Base-by-base conservation (phyloP, 495 filamentous ascomycete genomes). In the Aspergillus olivimuriae region DNA sequence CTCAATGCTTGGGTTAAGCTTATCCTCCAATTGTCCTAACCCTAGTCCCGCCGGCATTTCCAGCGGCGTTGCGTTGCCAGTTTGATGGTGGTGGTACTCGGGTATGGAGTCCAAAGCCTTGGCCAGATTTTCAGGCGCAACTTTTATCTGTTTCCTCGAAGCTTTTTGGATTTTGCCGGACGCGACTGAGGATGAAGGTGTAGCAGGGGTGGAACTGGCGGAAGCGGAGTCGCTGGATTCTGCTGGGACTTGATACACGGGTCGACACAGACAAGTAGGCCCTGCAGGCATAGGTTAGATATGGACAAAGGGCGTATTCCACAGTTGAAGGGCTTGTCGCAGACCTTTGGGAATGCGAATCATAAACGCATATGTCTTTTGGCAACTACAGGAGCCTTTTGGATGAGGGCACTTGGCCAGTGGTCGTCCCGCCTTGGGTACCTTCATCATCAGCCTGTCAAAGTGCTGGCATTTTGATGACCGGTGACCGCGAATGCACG, bases 401-500 rank as follows among this genome's bases (percentile, higher is more conserved):
- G 80, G 76, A 60, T 90, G 87, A 35, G 84, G 83, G 52, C 87
- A 94, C 42, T 77, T 79, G 40, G 82, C 82, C 15, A 89, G 65
- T 14, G 87, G 87, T 35, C 87, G 75, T 7, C 87, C 87, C 2
- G 87, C 85, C 55, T 88, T 89, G 39, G 83, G 80, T 8, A 91
- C 86, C 36, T 82, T 82, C 44, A 88, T 65, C 77, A 94, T 82
- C 15, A 87, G 62, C 49, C 87, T 77, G 44, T 82, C 76, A 40
- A 73, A 79, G 66, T 94, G 87, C 23, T 75, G 79, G 55, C 87
- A 94, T 74, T 83, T 86, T 50, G 86, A 86, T 17, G 87, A 89
- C 52, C 87, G 82, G 63, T 94, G 87, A 39, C 87, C 87, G 41
- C 85, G 83, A 51, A 91, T 87, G 52, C 87, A 94, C 56, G 85